Base-by-base conservation (phyloP, 345 rosid genomes). In the Trapa bicornis region DNA sequence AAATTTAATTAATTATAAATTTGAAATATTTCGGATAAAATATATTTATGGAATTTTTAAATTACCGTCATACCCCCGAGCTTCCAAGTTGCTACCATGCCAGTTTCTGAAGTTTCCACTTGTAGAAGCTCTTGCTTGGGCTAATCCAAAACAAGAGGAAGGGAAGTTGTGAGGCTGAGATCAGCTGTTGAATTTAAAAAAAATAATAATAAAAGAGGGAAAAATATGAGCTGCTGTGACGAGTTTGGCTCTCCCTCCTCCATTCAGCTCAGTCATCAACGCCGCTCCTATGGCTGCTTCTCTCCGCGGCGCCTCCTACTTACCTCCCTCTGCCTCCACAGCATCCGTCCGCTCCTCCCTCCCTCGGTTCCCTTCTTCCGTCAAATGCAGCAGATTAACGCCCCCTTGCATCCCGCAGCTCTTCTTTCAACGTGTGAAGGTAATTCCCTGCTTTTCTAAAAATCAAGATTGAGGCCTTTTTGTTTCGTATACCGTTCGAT, bases 221-320 rank as follows among this genome's bases (percentile, higher is more conserved):
- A 41, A 41, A 41, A 41, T 4, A 41, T 41, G 43, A 41, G 43
- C 43, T 1, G 43, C 43, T 41, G 43, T 41, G 43, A 8, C 7
- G 43, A 41, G 43, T 41, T 8, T 41, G 64, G 17, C 42, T 37
- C 6, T 57, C 52, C 37, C 54, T 42, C 61, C 2, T 41, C 1
- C 67, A 47, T 65, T 36, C 45, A 0, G 11, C 65, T 22, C 70
- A 22, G n/a, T 47, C 58, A 16, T 69, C 12, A 64, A 67, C 65
- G 3, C 75, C 16, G 4, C 76, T 12, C 4, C 75, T 71, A 33
- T 67, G 69, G 37, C 83, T 48, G 84, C 96, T 65, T 75, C 86
- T 22, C 54, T 75, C 76, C 62, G 68, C 85, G 80, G 77, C 85
- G 85, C 84, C 42, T 70, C 80, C 67, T 82, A 81, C 74, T 75